Conservation (phyloP, 805 yeast species). For the Zygotorulaspora danielsina region DNA sequence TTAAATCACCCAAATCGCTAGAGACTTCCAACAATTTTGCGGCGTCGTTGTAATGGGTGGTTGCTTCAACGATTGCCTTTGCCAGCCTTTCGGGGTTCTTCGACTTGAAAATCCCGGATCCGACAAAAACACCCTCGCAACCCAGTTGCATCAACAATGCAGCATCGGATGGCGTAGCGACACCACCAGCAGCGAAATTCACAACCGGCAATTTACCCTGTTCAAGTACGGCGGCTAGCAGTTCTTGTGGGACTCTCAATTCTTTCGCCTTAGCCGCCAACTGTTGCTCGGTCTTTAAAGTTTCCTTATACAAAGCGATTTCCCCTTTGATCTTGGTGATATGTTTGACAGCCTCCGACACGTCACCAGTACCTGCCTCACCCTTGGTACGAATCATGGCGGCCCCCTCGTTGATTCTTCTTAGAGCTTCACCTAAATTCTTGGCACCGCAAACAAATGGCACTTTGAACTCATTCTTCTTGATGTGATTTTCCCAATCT, state of each 20-base stretch:
- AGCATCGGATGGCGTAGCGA: conserved; percentile 85
- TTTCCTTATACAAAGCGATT: conserved; percentile 38
- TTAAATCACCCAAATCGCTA: conserved; percentile 67
- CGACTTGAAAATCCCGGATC: conserved; percentile 75
- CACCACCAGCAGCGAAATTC: conserved; percentile 85
- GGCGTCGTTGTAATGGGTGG: conserved; percentile 64
- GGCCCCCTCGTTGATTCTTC: conserved; percentile 77
- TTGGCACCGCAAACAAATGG: conserved; percentile 86
- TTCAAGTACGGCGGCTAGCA: conserved; percentile 42
- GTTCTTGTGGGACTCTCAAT: conserved; percentile 55
- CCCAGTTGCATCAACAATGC: conserved; percentile 78
- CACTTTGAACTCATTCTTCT: conserved; percentile 55
- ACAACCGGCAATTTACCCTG: conserved; percentile 72
- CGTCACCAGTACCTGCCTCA: conserved; percentile 87
- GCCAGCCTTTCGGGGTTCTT: conserved; percentile 70
- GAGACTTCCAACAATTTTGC: conserved; percentile 57
- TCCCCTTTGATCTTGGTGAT: conserved; percentile 56
- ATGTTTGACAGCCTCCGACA: conserved; percentile 76
- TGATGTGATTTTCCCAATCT: conserved; percentile 61
- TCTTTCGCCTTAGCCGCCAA: conserved; percentile 50
- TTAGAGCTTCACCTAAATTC: conserved; percentile 74
- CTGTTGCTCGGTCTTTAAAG: conserved; percentile 42
- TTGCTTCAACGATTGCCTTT: conserved; percentile 74
- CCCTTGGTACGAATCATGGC: conserved; percentile 87
- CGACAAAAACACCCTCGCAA: conserved; percentile 75